A percentile compares a stretch with the other conserved stretches of the same genome.
Conservation (phyloP, 2,329 filamentous ascomycete genomes). For the Colletotrichum truncatum region DNA sequence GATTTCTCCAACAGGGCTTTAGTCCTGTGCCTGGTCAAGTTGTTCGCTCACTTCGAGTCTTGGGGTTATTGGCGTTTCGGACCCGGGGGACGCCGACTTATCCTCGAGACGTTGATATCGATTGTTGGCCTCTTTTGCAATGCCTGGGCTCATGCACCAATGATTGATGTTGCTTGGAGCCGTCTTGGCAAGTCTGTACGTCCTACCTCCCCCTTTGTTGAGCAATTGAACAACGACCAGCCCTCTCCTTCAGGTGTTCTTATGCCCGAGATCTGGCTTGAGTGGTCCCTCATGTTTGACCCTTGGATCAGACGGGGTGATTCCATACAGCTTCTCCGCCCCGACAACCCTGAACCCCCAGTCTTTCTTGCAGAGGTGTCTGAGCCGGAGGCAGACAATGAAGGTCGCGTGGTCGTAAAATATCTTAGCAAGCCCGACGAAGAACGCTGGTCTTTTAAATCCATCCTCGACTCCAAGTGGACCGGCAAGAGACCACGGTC, state of each 20-base stretch:
- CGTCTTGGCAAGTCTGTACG: neutral
- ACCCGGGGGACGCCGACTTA: neutral
- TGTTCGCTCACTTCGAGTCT: constrained; percentile 9
- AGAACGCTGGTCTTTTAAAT: constrained; percentile 20
- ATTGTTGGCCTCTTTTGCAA: constrained; percentile 24
- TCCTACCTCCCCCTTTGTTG: neutral
- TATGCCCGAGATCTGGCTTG: constrained; percentile 19
- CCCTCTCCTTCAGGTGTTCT: neutral
- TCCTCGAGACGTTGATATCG: neutral
- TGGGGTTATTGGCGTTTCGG: constrained; percentile 9
- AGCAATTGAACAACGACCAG: neutral
- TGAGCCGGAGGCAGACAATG: constrained; percentile 11
- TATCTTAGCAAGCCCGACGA: constrained; percentile 16
- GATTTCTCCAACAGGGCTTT: constrained; percentile 15
- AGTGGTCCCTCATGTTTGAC: constrained; percentile 24
- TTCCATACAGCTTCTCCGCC: neutral
- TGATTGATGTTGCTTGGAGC: constrained; percentile 9
- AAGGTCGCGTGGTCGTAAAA: constrained; percentile 14
- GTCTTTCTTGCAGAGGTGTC: neutral
- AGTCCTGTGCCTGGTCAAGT: constrained; percentile 10
- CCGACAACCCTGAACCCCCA: neutral
- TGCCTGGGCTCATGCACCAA: constrained; percentile 16
- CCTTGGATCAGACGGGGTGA: constrained; percentile 19
- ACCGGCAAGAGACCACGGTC: constrained; percentile 10
- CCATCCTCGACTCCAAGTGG: constrained; percentile 18